Evolutionary conservation across 2,329 filamentous ascomycete species (phyloP).

Genomic region (Trichophyton rubrum): DNA sequence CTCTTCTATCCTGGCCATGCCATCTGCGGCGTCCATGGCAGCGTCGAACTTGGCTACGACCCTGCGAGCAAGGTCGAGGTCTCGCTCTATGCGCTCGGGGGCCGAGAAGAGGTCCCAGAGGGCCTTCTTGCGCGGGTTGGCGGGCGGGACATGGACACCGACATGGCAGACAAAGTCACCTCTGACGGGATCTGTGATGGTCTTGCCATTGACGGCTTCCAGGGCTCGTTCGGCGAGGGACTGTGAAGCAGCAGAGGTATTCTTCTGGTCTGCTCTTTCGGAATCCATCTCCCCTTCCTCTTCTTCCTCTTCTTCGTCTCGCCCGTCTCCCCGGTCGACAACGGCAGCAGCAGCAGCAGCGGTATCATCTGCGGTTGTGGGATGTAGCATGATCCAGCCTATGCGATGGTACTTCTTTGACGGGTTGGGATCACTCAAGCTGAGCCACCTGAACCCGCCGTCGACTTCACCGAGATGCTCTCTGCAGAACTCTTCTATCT

Average conservation of each 20-base stretch:
- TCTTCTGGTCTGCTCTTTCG: not conserved
- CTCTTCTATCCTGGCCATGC: conserved; percentile 68
- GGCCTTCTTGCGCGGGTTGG: conserved; percentile 80
- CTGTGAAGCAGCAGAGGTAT: not conserved
- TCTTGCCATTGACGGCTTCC: conserved; percentile 93
- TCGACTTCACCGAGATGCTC: conserved; percentile 84
- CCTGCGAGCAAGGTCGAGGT: conserved; percentile 69
- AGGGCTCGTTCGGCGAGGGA: conserved; percentile 71
- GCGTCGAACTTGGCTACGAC: conserved; percentile 74
- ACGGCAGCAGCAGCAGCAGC: conserved; percentile 47
- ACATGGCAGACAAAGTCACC: conserved; percentile 97
- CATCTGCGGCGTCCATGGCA: conserved; percentile 68
- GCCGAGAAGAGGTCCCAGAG: conserved; percentile 94
- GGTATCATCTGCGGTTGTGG: conserved; percentile 51
- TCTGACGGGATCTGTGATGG: conserved; percentile 82
- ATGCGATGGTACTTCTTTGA: conserved; percentile 95
- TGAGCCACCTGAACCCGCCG: conserved; percentile 90
- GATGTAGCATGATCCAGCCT: conserved; percentile 94
- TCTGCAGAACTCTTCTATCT: conserved; percentile 87
- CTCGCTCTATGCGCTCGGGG: conserved; percentile 83
- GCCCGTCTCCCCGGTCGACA: conserved; percentile 59
- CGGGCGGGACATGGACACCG: conserved; percentile 82
- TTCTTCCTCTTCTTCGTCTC: conserved; percentile 50
- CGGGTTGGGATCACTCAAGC: conserved; percentile 90
- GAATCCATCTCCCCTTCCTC: conserved; percentile 35